Base-by-base conservation (phyloP, 1,284 basidiomycete genomes). In the Phylloporus sp. region DNA sequence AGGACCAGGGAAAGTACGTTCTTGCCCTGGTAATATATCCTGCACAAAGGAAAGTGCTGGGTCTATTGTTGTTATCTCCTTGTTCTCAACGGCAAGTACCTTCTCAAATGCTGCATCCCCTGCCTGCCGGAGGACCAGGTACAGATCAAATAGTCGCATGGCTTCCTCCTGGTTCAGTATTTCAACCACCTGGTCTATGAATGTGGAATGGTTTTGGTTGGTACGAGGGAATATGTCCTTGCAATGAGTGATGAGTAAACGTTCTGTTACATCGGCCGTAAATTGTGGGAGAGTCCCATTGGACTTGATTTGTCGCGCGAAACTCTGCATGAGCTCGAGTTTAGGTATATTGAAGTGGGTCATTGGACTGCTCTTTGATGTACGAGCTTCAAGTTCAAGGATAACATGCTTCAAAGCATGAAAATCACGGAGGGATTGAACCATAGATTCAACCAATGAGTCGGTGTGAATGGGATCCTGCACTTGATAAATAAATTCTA, bases 261-360 rank as follows among this genome's bases (percentile, higher is more conserved):
- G 37, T 29, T 71, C 39, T 0, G 41, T 59, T 8, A 70, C 43
- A 25, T 71, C 56, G 14, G 39, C 39, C 14, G 39, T 39, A 14
- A 39, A 39, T 39, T 71, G 62, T 3, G 60, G 23, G 5, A 71
- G 47, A 4, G 32, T 60, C 2, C 70, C 27, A 5, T 59, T 58
- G 12, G 55, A 29, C 7, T 35, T 45, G 23, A 66, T 64, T 10
- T 25, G 32, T 1, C 4, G 2, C 8, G n/a, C 45, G 27, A 71
- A 71, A 15, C 62, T 59, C 14, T 64, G 43, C 19, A 71, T 29
- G 0, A 71, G 14, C 37, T 71, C 60, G 0, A 71, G 12, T 27
- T 71, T 71, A 0, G 17, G 66, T 4, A 71, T 71, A 4, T 63
- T 43, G 20, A 71, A 71, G 23, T 63, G 53, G 11, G 35, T 15